These are phyloP conservation scores for Paraphaeosphaeria sporulosa DNA, from an alignment of 2,329 filamentous ascomycete genomes.

Conservation along the genomic window DNA sequence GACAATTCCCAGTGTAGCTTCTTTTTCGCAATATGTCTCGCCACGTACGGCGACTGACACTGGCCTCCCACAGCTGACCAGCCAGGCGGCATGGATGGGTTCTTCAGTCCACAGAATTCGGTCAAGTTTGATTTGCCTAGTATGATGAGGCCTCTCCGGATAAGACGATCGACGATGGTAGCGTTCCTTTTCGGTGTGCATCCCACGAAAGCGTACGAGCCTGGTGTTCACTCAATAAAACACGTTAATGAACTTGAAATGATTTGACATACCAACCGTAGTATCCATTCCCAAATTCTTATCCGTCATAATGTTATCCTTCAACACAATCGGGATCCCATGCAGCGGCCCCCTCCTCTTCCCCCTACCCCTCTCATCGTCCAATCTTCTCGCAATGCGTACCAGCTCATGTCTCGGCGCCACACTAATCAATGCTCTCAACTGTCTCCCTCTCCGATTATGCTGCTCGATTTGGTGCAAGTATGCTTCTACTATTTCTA, in stretches of 20 bases:
- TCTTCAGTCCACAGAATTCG: slow-evolving; percentile 48
- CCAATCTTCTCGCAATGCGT: slow-evolving; percentile 47
- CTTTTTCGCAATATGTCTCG: slow-evolving; percentile 47
- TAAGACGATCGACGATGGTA: slow-evolving; percentile 47
- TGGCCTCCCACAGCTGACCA: slow-evolving; percentile 52
- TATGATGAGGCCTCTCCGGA: slow-evolving; percentile 51
- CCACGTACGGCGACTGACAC: slow-evolving; percentile 49
- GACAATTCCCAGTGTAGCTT: slow-evolving; percentile 48
- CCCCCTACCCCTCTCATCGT: slow-evolving; percentile 49
- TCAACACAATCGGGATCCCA: slow-evolving; percentile 53
- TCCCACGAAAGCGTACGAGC: slow-evolving; percentile 48
- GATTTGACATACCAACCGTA: slow-evolving; percentile 46
- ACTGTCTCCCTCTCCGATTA: slow-evolving; percentile 44
- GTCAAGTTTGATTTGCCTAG: slow-evolving; percentile 54
- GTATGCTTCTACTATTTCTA: slow-evolving; percentile 47
- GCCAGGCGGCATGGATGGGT: slow-evolving; percentile 47
- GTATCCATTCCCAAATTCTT: slow-evolving; percentile 50
- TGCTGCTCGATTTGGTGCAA: slow-evolving; percentile 45
- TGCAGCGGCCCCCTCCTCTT: slow-evolving; percentile 50
- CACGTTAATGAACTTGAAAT: not conserved
- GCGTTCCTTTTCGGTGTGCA: slow-evolving; percentile 48
- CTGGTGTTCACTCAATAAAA: slow-evolving; percentile 20
- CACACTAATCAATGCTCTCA: slow-evolving; percentile 49
- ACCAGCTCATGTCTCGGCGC: slow-evolving; percentile 48
- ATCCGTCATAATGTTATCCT: slow-evolving; percentile 53